Evolutionary conservation across 345 rosid species (phyloP).

Genomic region (Triadica sebifera): DNA sequence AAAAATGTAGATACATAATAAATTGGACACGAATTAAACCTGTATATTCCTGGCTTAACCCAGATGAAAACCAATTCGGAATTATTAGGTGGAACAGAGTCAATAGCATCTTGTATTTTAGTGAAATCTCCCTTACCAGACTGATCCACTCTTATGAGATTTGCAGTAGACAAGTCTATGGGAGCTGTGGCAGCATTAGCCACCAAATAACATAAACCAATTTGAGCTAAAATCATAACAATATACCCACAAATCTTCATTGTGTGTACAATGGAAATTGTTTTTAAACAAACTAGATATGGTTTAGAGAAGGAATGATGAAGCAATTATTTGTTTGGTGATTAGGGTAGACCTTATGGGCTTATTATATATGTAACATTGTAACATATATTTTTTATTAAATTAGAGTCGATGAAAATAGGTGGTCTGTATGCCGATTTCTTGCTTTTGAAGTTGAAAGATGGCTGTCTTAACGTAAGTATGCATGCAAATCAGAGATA

Average conservation of each 20-base stretch:
- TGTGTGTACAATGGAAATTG: background rate
- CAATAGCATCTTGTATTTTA: slow-evolving; percentile 68
- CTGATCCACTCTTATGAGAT: slow-evolving; percentile 60
- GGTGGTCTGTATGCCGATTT: slow-evolving; percentile 36
- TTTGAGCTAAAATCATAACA: slow-evolving; percentile 19
- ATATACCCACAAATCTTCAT: slow-evolving; percentile 24
- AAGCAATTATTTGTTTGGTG: slow-evolving; percentile 21
- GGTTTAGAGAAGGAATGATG: slow-evolving; percentile 22
- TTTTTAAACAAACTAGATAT: background rate
- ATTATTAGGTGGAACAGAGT: slow-evolving; percentile 55
- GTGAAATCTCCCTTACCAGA: slow-evolving; percentile 63
- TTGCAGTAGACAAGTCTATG: slow-evolving; percentile 35
- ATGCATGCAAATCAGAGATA: slow-evolving; percentile 1
- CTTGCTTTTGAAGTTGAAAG: slow-evolving; percentile 34
- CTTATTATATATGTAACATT: background rate
- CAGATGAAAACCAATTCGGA: slow-evolving; percentile 42
- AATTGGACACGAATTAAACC: slow-evolving; percentile 27
- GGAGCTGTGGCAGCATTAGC: slow-evolving; percentile 24
- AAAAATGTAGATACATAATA: background rate
- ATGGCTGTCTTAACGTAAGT: slow-evolving; percentile 10
- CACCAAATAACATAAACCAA: background rate
- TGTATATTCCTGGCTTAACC: slow-evolving; percentile 70
- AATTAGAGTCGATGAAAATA: slow-evolving; percentile 21
- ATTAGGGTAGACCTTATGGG: slow-evolving; percentile 5
- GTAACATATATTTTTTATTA: slow-evolving; percentile 2